Evolutionary conservation across 352 stramenopile genomes (phyloP).

Genomic region (Pythium dissimile): DNA sequence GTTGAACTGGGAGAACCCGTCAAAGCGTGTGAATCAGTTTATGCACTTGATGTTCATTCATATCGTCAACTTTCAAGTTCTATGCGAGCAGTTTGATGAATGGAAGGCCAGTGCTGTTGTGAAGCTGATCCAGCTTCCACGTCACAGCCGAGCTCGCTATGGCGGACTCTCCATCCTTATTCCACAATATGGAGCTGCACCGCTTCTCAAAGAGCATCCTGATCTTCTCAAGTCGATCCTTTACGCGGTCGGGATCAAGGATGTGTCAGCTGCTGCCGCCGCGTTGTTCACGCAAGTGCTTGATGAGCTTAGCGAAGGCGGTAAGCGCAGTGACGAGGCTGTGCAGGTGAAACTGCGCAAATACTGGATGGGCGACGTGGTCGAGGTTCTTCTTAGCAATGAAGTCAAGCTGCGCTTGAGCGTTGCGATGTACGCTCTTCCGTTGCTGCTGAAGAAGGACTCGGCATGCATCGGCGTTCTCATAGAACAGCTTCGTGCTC

Average conservation of each 20-base stretch:
- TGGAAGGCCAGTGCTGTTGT: constrained; percentile 49
- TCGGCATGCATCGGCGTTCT: constrained; percentile 44
- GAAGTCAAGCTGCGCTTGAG: constrained; percentile 53
- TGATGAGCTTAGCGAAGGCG: constrained; percentile 32
- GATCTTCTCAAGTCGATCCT: constrained; percentile 56
- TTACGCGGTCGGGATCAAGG: constrained; percentile 59
- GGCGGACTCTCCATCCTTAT: constrained; percentile 59
- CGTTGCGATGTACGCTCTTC: constrained; percentile 74
- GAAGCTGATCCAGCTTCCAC: constrained; percentile 52
- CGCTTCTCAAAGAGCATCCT: constrained; percentile 43
- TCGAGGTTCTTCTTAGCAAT: constrained; percentile 42
- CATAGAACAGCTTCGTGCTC: constrained; percentile 41
- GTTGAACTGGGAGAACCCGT: constrained; percentile 83
- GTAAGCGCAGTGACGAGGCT: background rate
- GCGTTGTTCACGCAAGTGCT: constrained; percentile 72
- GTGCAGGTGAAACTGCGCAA: constrained; percentile 28
- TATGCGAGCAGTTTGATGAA: constrained; percentile 31
- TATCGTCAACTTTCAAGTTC: constrained; percentile 58
- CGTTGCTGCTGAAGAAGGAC: constrained; percentile 70
- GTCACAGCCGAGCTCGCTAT: constrained; percentile 69
- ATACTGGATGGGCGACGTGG: constrained; percentile 59
- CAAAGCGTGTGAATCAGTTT: constrained; percentile 85
- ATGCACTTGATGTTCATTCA: constrained; percentile 80
- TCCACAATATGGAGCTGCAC: constrained; percentile 33
- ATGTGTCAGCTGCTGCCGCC: constrained; percentile 64